Conservation (phyloP, 345 rosid species). For the Syzygium grande region DNA sequence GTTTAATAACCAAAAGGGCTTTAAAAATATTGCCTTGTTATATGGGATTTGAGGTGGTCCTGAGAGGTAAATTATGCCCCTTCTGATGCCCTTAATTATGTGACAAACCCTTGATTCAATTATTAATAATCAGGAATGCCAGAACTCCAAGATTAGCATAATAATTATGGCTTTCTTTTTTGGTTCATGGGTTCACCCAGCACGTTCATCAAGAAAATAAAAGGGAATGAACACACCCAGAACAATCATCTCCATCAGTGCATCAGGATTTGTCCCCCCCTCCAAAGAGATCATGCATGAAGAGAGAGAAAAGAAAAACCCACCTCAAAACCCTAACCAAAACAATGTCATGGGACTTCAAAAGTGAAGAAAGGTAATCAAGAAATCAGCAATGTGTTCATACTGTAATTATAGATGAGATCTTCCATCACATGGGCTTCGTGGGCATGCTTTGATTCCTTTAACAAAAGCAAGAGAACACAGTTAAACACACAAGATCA, state of each 20-base stretch:
- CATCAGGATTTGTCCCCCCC: neutral
- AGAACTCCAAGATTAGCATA: neutral
- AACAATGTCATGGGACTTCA: neutral
- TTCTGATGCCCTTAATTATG: neutral
- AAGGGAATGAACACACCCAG: slow-evolving; percentile 10
- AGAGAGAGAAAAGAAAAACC: neutral
- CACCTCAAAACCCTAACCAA: neutral
- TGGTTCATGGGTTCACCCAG: neutral
- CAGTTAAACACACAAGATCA: neutral
- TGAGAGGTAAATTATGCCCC: neutral
- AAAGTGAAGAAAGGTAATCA: neutral
- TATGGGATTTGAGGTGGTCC: slow-evolving; percentile 5
- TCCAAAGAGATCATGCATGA: neutral
- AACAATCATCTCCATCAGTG: neutral
- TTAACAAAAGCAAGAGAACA: slow-evolving; percentile 22
- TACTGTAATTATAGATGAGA: slow-evolving; percentile 18
- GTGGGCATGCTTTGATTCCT: slow-evolving; percentile 46
- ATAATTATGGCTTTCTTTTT: neutral
- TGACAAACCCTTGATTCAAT: neutral
- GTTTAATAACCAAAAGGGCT: neutral
- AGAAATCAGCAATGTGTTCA: neutral
- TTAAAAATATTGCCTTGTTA: neutral
- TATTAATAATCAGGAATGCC: neutral
- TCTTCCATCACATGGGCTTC: slow-evolving; percentile 34
- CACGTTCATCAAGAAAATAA: slow-evolving; percentile 9